phyloP scores from a whole-genome alignment of 768 basidiomycete genomes.

The Lentinula sp. region DNA sequence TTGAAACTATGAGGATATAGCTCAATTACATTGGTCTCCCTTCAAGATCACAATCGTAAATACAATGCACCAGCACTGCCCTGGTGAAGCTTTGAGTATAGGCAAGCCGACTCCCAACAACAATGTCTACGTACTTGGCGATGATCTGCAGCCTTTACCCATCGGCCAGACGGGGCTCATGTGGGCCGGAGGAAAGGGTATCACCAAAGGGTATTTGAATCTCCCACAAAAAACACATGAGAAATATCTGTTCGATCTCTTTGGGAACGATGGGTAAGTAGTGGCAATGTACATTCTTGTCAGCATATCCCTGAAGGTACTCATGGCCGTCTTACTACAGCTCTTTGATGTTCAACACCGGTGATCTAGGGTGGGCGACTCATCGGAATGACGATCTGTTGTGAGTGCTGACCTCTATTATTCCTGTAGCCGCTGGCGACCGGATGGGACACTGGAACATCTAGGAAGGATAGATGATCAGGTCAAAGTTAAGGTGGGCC shows the following conservation, averaged over 20 bases:
- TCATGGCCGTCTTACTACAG: slow-evolving; percentile 9
- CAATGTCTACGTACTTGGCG: slow-evolving; percentile 30
- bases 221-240: slow-evolving; percentile 49
- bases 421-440: slow-evolving; percentile 35
- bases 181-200: slow-evolving; percentile 62
- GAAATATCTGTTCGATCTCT: slow-evolving; percentile 44
- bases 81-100: slow-evolving; percentile 36
- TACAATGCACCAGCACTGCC: slow-evolving; percentile 42
- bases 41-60: slow-evolving; percentile 50
- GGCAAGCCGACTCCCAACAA: slow-evolving; percentile 53
- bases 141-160: slow-evolving; percentile 22
- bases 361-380: slow-evolving; percentile 45
- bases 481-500: slow-evolving; percentile 51
- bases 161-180: slow-evolving; percentile 35
- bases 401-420: slow-evolving; percentile 3
- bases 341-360: slow-evolving; percentile 59
- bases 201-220: slow-evolving; percentile 50
- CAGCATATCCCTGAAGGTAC: not conserved
- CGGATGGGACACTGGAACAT: slow-evolving; percentile 49
- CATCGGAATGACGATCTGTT: not conserved
- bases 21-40: not conserved
- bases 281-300: not conserved
- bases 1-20: not conserved
- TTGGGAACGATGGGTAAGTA: slow-evolving; percentile 39
- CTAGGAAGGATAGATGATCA: slow-evolving; percentile 59